phyloP scores from a whole-genome alignment of 2,329 filamentous ascomycete genomes.

The Plenodomus biglobosus region DNA sequence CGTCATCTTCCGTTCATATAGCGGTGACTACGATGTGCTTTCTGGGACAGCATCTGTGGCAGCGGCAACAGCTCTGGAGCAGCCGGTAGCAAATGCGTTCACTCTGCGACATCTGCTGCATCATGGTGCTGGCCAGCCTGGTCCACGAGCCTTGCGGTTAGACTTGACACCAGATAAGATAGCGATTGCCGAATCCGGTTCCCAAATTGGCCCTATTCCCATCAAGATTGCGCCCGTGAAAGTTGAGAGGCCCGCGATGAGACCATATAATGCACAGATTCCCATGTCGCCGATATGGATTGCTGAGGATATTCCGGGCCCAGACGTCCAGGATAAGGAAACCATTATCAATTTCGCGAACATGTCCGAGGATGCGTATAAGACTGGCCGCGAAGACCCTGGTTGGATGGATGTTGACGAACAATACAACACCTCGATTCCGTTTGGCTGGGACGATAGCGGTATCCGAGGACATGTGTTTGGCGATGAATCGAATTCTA shows the following conservation, averaged over 20 bases:
- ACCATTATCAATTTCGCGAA: conserved; percentile 39
- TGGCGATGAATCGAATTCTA: conserved; percentile 36
- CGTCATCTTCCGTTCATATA: conserved; percentile 15
- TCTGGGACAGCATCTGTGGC: conserved; percentile 10
- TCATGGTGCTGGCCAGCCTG: conserved; percentile 39
- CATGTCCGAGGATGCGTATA: conserved; percentile 44
- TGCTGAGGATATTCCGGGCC: conserved; percentile 33
- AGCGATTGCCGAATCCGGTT: conserved; percentile 23
- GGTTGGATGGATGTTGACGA: conserved; percentile 41
- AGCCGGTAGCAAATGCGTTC: conserved; percentile 15
- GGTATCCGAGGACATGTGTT: conserved; percentile 43
- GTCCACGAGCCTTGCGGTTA: conserved; percentile 36
- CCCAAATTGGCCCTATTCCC: conserved; percentile 33
- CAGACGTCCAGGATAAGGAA: conserved; percentile 38
- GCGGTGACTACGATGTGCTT: conserved; percentile 8
- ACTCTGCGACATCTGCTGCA: conserved; percentile 38
- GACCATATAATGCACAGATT: conserved; percentile 21
- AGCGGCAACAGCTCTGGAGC: conserved; percentile 3
- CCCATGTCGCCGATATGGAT: conserved; percentile 37
- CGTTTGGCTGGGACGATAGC: conserved; percentile 43
- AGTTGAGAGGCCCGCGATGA: conserved; percentile 33
- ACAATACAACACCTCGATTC: conserved; percentile 33
- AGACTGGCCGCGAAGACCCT: conserved; percentile 35
- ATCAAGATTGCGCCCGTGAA: conserved; percentile 32
- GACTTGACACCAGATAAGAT: conserved; percentile 32